These are phyloP conservation scores for Pelagophyceae sp. DNA, from an alignment of 352 stramenopile species.

Conservation along the genomic window DNA sequence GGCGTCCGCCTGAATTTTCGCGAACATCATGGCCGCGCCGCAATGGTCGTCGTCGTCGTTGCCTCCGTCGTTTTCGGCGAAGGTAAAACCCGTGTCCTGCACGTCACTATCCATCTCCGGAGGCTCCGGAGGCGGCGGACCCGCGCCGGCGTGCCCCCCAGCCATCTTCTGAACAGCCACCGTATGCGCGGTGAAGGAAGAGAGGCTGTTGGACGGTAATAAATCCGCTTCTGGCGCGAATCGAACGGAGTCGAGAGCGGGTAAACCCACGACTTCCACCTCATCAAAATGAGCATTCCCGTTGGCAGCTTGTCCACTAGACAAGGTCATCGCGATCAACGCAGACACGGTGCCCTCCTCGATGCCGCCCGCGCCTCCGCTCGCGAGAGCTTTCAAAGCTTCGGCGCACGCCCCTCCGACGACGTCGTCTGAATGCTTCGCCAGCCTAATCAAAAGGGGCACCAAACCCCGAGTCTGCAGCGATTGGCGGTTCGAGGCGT, in stretches of 20 bases:
- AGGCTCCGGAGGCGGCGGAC: slow-evolving; percentile 16
- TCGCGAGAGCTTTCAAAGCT: slow-evolving; percentile 28
- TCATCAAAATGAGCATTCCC: too few relatives aligned
- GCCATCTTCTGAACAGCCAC: slow-evolving; percentile 20
- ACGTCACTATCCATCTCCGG: slow-evolving; percentile 23
- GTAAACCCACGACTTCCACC: too few relatives aligned
- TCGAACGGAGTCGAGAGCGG: too few relatives aligned
- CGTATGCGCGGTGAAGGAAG: not conserved
- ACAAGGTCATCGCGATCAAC: slow-evolving; percentile 31
- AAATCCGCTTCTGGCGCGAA: too few relatives aligned
- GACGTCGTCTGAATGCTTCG: slow-evolving; percentile 3
- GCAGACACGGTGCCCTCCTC: slow-evolving; percentile 31
- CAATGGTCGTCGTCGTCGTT: slow-evolving; percentile 22
- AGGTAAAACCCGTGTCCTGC: too few relatives aligned
- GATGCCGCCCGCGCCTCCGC: slow-evolving; percentile 24
- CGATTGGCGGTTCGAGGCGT: not conserved
- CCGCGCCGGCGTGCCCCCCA: slow-evolving; percentile 20
- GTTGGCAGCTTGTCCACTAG: not conserved
- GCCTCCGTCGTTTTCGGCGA: too few relatives aligned
- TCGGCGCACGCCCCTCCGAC: slow-evolving; percentile 15
- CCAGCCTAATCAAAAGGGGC: slow-evolving; percentile 18
- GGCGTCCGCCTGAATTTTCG: not conserved
- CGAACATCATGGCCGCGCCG: slow-evolving; percentile 12
- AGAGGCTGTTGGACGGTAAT: slow-evolving; percentile 6
- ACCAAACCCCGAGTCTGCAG: slow-evolving; percentile 11